Evolutionary conservation across 768 basidiomycete species (phyloP).

Genomic region (Cystobasidium ongulense): DNA sequence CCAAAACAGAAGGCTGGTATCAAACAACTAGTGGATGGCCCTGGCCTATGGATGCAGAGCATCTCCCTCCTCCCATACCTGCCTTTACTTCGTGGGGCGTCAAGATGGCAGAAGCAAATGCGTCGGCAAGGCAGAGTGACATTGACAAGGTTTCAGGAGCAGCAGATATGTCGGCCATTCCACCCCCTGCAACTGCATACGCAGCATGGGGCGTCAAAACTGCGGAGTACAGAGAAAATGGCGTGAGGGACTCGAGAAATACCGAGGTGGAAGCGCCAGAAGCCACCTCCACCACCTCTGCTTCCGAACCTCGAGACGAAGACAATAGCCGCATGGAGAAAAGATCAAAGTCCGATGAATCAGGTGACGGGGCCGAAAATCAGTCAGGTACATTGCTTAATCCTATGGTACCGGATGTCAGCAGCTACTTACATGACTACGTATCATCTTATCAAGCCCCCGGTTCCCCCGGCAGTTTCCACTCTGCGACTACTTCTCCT

Average conservation of each 20-base stretch:
- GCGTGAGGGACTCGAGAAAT: neutral
- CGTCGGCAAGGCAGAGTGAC: neutral
- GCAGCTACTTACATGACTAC: constrained; percentile 1
- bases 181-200: neutral
- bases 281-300: neutral
- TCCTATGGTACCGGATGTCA: constrained; percentile 12
- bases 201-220: neutral
- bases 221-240: neutral
- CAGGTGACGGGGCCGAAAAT: neutral
- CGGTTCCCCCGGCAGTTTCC: neutral
- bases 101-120: neutral
- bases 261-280: neutral
- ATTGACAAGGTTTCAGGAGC: neutral
- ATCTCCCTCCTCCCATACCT: neutral
- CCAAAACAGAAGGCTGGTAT: neutral
- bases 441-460: neutral
- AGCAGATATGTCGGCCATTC: neutral
- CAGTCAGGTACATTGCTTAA: neutral
- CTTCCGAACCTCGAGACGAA: neutral
- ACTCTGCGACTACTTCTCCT: neutral
- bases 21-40: neutral
- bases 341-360: neutral
- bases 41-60: neutral
- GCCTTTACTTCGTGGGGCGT: neutral
- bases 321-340: neutral